These are phyloP conservation scores for Crithidia thermophila DNA, from an alignment of 208 protist species.

Conservation along the genomic window DNA sequence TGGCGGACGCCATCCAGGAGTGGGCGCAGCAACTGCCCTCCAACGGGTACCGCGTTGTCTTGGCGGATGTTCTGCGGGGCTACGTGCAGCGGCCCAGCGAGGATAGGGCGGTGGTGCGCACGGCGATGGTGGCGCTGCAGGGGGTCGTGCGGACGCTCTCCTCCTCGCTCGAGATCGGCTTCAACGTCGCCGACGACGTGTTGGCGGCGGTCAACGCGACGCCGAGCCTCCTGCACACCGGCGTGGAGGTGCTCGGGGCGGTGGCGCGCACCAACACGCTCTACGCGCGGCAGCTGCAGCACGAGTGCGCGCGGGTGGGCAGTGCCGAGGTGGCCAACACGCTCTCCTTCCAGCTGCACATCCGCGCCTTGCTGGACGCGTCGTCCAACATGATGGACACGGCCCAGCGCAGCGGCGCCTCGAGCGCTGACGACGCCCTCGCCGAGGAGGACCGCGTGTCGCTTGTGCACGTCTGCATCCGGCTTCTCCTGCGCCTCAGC, in stretches of 20 bases:
- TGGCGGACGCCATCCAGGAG: conserved; percentile 46
- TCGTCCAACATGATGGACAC: neutral
- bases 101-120: conserved; percentile 49
- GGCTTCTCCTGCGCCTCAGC: conserved; percentile 35
- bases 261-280: conserved; percentile 37
- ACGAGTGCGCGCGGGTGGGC: conserved; percentile 24
- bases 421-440: conserved; percentile 7
- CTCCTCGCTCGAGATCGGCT: conserved; percentile 48
- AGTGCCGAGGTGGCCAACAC: conserved; percentile 29
- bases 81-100: conserved; percentile 46
- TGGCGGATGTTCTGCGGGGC: conserved; percentile 47
- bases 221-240: conserved; percentile 38
- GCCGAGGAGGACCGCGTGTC: conserved; percentile 30
- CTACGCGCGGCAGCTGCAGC: conserved; percentile 37
- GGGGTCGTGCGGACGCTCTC: conserved; percentile 50
- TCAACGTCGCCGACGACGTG: conserved; percentile 48
- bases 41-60: conserved; percentile 48
- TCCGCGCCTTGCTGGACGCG: conserved; percentile 26
- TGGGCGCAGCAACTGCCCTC: conserved; percentile 59
- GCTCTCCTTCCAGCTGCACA: conserved; percentile 25
- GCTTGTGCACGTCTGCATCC: conserved; percentile 29
- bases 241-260: conserved; percentile 40
- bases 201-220: conserved; percentile 35
- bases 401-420: neutral
- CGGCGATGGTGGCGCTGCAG: conserved; percentile 51